These are phyloP conservation scores for Starmerella davenportii DNA, from an alignment of 805 yeast genomes.

Conservation along the genomic window DNA sequence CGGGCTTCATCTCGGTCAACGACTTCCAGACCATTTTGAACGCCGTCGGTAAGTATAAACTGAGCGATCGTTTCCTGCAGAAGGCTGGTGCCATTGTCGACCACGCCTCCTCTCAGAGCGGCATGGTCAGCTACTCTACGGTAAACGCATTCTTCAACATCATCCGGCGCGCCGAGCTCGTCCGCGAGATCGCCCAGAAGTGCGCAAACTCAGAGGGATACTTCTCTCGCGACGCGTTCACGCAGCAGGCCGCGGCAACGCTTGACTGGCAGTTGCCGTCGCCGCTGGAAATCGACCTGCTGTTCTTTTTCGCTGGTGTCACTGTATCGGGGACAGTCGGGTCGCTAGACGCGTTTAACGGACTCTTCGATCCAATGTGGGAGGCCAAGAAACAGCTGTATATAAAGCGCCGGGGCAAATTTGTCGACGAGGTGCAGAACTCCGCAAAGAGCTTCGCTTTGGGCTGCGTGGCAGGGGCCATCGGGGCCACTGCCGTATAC, in stretches of 20 bases:
- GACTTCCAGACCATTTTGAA: conserved; percentile 26
- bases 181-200: conserved; percentile 22
- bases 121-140: conserved; percentile 26
- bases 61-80: conserved; percentile 25
- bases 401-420: conserved; percentile 25
- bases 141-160: conserved; percentile 30
- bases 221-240: conserved; percentile 24
- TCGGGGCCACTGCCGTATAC: conserved; percentile 95
- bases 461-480: conserved; percentile 92
- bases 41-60: conserved; percentile 26
- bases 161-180: conserved; percentile 27
- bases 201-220: conserved; percentile 24
- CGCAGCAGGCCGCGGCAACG: conserved; percentile 25
- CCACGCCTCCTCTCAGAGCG: conserved; percentile 18
- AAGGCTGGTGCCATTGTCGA: conserved; percentile 25
- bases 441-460: conserved; percentile 71
- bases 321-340: conserved; percentile 19
- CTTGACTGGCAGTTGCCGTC: conserved; percentile 27
- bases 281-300: conserved; percentile 28
- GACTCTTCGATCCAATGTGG: conserved; percentile 30
- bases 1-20: conserved; percentile 27
- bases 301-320: conserved; percentile 24
- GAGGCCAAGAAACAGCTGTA: conserved; percentile 23
- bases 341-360: conserved; percentile 22
- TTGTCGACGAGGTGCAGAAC: conserved; percentile 51